Evolutionary conservation across 805 yeast species (phyloP).

Genomic region (Candida loeiensis): DNA sequence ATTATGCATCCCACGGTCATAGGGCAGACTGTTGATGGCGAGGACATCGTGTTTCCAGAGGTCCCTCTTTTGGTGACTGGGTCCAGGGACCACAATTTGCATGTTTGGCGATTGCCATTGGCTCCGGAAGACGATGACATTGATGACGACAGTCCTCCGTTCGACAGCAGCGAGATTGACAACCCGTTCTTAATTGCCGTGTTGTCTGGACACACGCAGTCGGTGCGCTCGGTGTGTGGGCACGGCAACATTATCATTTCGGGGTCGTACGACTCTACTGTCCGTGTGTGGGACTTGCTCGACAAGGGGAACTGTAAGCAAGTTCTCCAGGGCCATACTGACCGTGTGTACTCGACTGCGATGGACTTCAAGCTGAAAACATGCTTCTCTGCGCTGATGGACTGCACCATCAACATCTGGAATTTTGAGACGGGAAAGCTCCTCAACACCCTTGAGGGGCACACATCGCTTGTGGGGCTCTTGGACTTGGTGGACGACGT

Average conservation of each 20-base stretch:
- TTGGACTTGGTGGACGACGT: constrained; percentile 71
- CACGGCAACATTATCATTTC: constrained; percentile 78
- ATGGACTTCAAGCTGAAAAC: constrained; percentile 71
- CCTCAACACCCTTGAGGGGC: constrained; percentile 74
- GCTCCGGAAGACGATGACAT: constrained; percentile 36
- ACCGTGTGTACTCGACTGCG: constrained; percentile 84
- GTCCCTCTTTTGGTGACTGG: constrained; percentile 61
- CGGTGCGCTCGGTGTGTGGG: constrained; percentile 87
- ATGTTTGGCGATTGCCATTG: constrained; percentile 56
- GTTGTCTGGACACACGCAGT: constrained; percentile 57
- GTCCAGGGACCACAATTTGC: constrained; percentile 43
- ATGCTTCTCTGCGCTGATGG: constrained; percentile 91
- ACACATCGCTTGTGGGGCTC: constrained; percentile 84
- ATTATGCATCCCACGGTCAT: constrained; percentile 65
- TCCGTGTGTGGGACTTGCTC: constrained; percentile 85
- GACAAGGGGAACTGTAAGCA: constrained; percentile 68
- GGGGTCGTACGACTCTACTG: constrained; percentile 87
- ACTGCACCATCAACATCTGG: constrained; percentile 86
- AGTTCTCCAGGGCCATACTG: constrained; percentile 78
- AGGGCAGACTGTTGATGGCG: constrained; percentile 59
- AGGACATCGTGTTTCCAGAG: constrained; percentile 53
- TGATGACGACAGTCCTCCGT: constrained; percentile 25
- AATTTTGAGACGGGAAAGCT: constrained; percentile 73
- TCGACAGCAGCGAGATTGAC: constrained; percentile 33
- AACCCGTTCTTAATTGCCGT: constrained; percentile 69